Percentiles rank a stretch among this genome's conserved stretches.
Evolutionary conservation across 805 yeast species (phyloP).

Genomic region (Yamadazyma phyllophila): DNA sequence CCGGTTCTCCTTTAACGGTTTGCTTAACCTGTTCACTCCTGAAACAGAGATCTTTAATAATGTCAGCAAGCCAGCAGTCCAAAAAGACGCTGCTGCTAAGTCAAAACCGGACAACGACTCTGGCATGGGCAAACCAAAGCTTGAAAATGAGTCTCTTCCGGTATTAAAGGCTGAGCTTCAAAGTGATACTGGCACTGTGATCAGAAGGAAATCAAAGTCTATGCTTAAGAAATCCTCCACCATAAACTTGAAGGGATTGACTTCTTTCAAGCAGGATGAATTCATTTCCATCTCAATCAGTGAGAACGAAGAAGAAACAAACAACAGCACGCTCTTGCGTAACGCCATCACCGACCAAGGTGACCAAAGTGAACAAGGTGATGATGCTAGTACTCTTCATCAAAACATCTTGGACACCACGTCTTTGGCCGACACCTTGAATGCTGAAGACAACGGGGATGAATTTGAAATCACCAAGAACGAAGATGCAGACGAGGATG

Average conservation of each 20-base stretch:
- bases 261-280: slow-evolving; percentile 18
- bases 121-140: no score
- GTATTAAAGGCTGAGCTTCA: neutral
- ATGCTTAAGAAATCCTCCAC: slow-evolving; percentile 22
- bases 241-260: slow-evolving; percentile 29
- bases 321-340: slow-evolving; percentile 12
- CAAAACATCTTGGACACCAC: slow-evolving; percentile 10
- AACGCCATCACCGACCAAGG: slow-evolving; percentile 12
- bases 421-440: slow-evolving; percentile 10
- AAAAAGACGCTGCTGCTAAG: neutral
- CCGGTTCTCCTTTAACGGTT: slow-evolving; percentile 40
- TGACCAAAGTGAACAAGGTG: neutral
- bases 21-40: slow-evolving; percentile 19
- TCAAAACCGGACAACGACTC: no score
- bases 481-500: neutral
- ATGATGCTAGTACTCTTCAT: neutral
- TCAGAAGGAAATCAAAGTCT: slow-evolving; percentile 3
- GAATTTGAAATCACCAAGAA: slow-evolving; percentile 4
- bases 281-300: slow-evolving; percentile 21
- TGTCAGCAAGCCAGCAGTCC: neutral
- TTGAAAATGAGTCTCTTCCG: neutral
- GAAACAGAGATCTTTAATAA: slow-evolving; percentile 7
- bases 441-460: slow-evolving; percentile 1
- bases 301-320: slow-evolving; percentile 12
- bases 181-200: slow-evolving; percentile 5